phyloP scores from a whole-genome alignment of 495 filamentous ascomycete genomes.

The Clohesyomyces aquaticus region DNA sequence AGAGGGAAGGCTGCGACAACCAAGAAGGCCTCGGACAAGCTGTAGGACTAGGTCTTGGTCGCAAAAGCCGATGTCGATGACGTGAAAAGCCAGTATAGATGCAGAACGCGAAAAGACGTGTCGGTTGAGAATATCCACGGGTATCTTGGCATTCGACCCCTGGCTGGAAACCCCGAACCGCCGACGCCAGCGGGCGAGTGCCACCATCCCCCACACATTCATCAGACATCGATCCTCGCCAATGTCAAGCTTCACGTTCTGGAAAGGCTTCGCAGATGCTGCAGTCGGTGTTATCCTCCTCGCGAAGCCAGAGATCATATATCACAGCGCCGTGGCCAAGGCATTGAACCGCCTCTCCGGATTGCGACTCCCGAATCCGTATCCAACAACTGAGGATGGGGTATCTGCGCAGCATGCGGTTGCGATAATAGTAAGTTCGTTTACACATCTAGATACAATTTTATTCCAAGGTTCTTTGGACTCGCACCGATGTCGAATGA shows the following conservation, averaged over 20 bases:
- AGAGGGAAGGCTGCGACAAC: too few species aligned
- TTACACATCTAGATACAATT: background rate
- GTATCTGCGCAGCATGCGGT: constrained; percentile 21
- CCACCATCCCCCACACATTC: too few species aligned
- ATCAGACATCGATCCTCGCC: too few species aligned
- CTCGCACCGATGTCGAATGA: background rate
- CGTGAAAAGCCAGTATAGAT: too few species aligned
- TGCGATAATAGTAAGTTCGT: constrained; percentile 21
- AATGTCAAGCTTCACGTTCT: constrained; percentile 25
- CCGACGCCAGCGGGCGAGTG: too few species aligned
- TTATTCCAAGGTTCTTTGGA: background rate
- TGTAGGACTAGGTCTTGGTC: too few species aligned
- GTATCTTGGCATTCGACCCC: too few species aligned
- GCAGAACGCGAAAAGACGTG: too few species aligned
- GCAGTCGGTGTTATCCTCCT: constrained; percentile 21
- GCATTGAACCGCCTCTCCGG: constrained; percentile 7
- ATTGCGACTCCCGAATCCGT: constrained; percentile 19
- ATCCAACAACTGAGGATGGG: constrained; percentile 9
- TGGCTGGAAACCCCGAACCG: too few species aligned
- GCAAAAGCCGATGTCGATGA: too few species aligned
- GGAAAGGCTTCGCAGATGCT: constrained; percentile 25
- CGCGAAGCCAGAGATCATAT: constrained; percentile 19
- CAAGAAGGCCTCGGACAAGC: too few species aligned
- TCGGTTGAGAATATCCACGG: too few species aligned
- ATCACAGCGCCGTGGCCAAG: constrained; percentile 16